Percentiles rank a stretch among this genome's conserved stretches.
Evolutionary conservation across 768 basidiomycete genomes (phyloP).

Genomic region (Phaeotremella fagi): DNA sequence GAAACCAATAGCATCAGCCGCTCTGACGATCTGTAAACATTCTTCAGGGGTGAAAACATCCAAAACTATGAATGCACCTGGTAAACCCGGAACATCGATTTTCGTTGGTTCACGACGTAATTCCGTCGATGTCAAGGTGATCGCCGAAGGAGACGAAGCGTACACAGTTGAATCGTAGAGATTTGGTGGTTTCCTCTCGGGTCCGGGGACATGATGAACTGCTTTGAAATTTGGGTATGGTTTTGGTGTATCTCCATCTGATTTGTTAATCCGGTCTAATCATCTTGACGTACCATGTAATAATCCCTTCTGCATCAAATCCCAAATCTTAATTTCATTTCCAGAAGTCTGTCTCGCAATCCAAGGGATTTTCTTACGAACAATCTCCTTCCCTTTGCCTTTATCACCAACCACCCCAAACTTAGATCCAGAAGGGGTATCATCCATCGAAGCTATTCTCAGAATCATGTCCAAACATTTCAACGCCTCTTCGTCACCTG

Average conservation of each 20-base stretch:
- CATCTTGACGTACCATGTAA: constrained; percentile 19
- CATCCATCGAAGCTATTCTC: constrained; percentile 49
- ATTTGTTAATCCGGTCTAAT: not conserved
- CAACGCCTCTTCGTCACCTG: constrained; percentile 52
- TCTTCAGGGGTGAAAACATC: constrained; percentile 54
- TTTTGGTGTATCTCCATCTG: not conserved
- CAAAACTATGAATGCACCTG: constrained; percentile 54
- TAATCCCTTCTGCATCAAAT: constrained; percentile 27
- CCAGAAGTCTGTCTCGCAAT: constrained; percentile 24
- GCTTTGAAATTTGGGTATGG: constrained; percentile 31
- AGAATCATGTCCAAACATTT: constrained; percentile 56
- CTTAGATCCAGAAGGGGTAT: not conserved
- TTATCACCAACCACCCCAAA: constrained; percentile 8
- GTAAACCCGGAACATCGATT: constrained; percentile 53
- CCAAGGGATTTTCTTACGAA: constrained; percentile 35
- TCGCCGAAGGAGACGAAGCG: constrained; percentile 48
- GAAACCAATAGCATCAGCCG: constrained; percentile 54
- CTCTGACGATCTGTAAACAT: constrained; percentile 53
- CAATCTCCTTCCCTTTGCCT: constrained; percentile 8
- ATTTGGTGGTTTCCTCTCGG: constrained; percentile 57
- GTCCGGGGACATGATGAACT: constrained; percentile 52
- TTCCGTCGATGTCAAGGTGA: constrained; percentile 47
- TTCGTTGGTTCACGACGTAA: constrained; percentile 43
- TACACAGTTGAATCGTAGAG: constrained; percentile 56
- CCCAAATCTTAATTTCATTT: constrained; percentile 41